A percentile compares a stretch with the other conserved stretches of the same genome.
Evolutionary conservation across 2,329 filamentous ascomycete species (phyloP).

Genomic region (Colletotrichum lindemuthianum): DNA sequence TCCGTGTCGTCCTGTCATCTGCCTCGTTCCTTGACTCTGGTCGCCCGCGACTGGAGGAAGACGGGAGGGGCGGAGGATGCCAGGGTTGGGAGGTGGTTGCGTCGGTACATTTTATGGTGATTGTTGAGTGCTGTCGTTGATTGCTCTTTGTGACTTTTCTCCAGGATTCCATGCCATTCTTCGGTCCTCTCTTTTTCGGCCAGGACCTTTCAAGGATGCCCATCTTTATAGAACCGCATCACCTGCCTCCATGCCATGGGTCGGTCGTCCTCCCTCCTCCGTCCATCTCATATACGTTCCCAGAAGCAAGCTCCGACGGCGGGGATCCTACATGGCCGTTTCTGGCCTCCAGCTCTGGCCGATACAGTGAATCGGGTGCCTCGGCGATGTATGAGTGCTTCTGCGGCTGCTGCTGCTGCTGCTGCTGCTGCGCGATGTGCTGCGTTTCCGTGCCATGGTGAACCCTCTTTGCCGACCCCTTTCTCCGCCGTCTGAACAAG

Average conservation of each 20-base stretch:
- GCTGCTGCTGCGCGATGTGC: background rate
- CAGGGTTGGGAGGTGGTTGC: conserved; percentile 50
- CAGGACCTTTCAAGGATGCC: no score
- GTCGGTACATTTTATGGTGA: conserved; percentile 52
- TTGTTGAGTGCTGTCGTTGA: background rate
- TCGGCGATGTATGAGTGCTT: background rate
- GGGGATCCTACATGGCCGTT: background rate
- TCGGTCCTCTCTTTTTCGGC: background rate
- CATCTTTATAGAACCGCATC: background rate
- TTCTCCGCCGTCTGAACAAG: conserved; percentile 8
- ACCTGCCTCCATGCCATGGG: background rate
- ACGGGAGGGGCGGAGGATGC: conserved; percentile 41
- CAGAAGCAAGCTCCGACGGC: background rate
- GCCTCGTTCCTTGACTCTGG: conserved; percentile 37
- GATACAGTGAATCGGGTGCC: background rate
- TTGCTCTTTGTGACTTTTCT: background rate
- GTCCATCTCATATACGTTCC: background rate
- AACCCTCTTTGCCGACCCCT: background rate
- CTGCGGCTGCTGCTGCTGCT: background rate
- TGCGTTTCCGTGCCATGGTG: background rate
- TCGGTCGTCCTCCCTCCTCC: background rate
- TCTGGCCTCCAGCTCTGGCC: no score
- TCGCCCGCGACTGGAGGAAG: conserved; percentile 30
- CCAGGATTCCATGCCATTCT: background rate
- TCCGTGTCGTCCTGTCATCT: conserved; percentile 49